Percentiles rank a stretch among this genome's conserved stretches.
These are phyloP conservation scores for Teratosphaeriaceae sp. DNA, from an alignment of 2,329 filamentous ascomycete species.

Conservation along the genomic window DNA sequence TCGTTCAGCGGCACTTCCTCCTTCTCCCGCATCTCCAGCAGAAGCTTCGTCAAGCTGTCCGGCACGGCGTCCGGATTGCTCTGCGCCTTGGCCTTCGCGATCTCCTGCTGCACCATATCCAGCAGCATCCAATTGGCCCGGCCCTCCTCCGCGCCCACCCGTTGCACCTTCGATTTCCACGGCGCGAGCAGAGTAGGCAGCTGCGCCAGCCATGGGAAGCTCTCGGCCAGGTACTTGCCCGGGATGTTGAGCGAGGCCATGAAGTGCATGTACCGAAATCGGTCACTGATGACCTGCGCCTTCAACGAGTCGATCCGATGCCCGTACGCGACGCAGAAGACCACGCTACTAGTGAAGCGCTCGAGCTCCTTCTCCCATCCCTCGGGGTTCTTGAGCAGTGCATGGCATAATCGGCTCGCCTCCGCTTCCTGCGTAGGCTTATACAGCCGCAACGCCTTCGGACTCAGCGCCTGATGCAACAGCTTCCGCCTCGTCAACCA, in stretches of 20 bases:
- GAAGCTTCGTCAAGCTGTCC: slow-evolving; percentile 38
- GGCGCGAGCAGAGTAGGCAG: slow-evolving; percentile 40
- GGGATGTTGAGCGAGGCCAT: slow-evolving; percentile 43
- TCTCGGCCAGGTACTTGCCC: slow-evolving; percentile 40
- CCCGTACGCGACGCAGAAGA: slow-evolving; percentile 47
- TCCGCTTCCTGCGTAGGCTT: slow-evolving; percentile 46
- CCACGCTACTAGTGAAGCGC: slow-evolving; percentile 44
- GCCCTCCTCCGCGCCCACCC: slow-evolving; percentile 32
- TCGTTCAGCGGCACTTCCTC: slow-evolving; percentile 20
- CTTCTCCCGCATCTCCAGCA: slow-evolving; percentile 19
- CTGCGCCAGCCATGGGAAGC: slow-evolving; percentile 38
- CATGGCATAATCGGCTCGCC: slow-evolving; percentile 38
- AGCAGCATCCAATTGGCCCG: slow-evolving; percentile 38
- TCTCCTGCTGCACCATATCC: slow-evolving; percentile 34
- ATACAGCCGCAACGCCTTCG: slow-evolving; percentile 39
- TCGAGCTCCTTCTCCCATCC: slow-evolving; percentile 43
- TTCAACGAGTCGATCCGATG: slow-evolving; percentile 44
- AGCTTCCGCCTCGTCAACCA: slow-evolving; percentile 41
- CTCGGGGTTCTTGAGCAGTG: slow-evolving; percentile 34
- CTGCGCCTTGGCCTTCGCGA: slow-evolving; percentile 30
- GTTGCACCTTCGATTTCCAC: slow-evolving; percentile 42
- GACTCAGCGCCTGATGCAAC: slow-evolving; percentile 39
- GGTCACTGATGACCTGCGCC: slow-evolving; percentile 40
- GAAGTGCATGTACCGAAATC: slow-evolving; percentile 45
- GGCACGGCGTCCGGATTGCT: slow-evolving; percentile 28